phyloP scores from a whole-genome alignment of 495 filamentous ascomycete species.

The Gamarada debralockiae region DNA sequence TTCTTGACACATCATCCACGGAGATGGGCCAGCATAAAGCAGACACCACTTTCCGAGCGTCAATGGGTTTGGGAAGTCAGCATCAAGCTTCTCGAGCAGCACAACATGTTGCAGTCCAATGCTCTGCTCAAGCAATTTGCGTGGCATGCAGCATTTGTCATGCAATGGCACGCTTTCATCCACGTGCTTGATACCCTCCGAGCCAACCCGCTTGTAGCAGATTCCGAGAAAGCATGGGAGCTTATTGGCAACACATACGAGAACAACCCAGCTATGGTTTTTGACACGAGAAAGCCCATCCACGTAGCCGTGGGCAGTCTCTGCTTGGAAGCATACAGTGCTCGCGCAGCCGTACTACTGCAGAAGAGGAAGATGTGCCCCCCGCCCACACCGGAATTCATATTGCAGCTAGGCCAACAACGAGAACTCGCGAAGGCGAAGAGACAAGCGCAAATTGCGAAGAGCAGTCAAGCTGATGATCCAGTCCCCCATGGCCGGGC shows the following conservation, averaged over 20 bases:
- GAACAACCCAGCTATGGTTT: slow-evolving; percentile 26
- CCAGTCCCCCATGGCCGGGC: not conserved
- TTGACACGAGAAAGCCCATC: slow-evolving; percentile 27
- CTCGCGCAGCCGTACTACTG: slow-evolving; percentile 18
- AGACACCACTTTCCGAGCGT: slow-evolving; percentile 28
- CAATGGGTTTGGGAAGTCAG: slow-evolving; percentile 68
- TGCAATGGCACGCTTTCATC: slow-evolving; percentile 75
- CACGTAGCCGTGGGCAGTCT: slow-evolving; percentile 30
- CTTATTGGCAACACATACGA: slow-evolving; percentile 57
- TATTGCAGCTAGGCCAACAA: slow-evolving; percentile 39
- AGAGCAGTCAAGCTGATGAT: not conserved
- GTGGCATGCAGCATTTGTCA: slow-evolving; percentile 74
- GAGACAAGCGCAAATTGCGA: slow-evolving; percentile 38
- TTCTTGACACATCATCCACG: slow-evolving; percentile 15
- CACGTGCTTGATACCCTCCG: slow-evolving; percentile 74
- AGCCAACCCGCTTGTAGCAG: slow-evolving; percentile 54
- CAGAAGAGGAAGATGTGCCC: slow-evolving; percentile 26
- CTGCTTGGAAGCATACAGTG: slow-evolving; percentile 31
- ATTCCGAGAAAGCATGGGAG: slow-evolving; percentile 76
- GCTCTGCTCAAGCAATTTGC: slow-evolving; percentile 59
- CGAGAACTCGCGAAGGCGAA: slow-evolving; percentile 60
- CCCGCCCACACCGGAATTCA: slow-evolving; percentile 46
- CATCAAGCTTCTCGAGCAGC: slow-evolving; percentile 71
- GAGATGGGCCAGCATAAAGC: slow-evolving; percentile 24
- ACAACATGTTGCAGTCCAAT: slow-evolving; percentile 56